Percentiles rank a stretch among this genome's conserved stretches.
These are phyloP conservation scores for Astrothelium subdiscretum DNA, from an alignment of 495 filamentous ascomycete genomes.

Conservation along the genomic window DNA sequence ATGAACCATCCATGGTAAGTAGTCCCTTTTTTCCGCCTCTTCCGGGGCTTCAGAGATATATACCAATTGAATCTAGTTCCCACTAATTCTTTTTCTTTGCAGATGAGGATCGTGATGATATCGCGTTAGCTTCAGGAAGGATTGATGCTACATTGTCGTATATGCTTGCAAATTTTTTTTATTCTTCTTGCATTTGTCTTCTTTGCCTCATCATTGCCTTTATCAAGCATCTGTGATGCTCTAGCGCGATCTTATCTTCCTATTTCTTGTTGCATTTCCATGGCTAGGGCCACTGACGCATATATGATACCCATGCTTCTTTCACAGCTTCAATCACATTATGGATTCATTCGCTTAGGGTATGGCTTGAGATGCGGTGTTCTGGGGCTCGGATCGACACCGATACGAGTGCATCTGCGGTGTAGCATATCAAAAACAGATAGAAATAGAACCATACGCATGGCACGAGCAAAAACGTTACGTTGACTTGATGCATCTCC, in stretches of 20 bases:
- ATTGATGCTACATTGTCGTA: too few species aligned
- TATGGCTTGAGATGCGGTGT: too few species aligned
- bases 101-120: neutral
- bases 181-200: neutral
- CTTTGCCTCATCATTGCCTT: neutral
- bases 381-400: too few species aligned
- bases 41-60: neutral
- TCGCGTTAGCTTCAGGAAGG: too few species aligned
- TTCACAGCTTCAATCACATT: too few species aligned
- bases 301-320: neutral
- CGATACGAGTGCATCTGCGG: too few species aligned
- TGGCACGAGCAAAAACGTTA: too few species aligned
- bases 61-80: neutral
- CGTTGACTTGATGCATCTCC: too few species aligned
- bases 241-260: neutral
- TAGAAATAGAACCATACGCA: too few species aligned
- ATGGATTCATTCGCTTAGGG: neutral
- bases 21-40: neutral
- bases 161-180: too few species aligned
- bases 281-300: neutral
- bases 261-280: neutral
- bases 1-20: neutral
- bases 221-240: neutral
- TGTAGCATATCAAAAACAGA: too few species aligned
- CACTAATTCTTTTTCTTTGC: neutral